Percentiles rank a stretch among this genome's conserved stretches.
These are phyloP conservation scores for Sclerotinia minor DNA, from an alignment of 2,329 filamentous ascomycete species.

Conservation along the genomic window DNA sequence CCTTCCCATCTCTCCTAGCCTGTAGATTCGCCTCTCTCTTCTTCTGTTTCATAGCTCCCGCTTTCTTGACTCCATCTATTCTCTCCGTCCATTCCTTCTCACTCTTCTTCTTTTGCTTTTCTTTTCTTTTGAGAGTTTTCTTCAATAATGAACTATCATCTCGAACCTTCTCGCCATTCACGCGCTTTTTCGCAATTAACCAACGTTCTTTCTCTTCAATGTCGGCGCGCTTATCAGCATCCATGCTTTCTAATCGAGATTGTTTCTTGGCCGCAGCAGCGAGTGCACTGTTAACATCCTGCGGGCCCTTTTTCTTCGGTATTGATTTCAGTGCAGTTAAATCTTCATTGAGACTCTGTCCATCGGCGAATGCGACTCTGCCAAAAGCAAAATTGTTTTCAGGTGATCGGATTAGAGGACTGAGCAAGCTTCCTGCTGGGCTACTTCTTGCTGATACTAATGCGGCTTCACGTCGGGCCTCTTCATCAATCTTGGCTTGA, in stretches of 20 bases:
- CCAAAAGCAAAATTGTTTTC: constrained; percentile 83
- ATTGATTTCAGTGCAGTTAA: constrained; percentile 62
- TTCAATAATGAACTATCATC: constrained; percentile 87
- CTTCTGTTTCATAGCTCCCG: constrained; percentile 75
- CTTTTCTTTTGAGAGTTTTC: constrained; percentile 93
- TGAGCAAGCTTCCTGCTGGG: constrained; percentile 55
- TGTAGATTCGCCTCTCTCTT: constrained; percentile 79
- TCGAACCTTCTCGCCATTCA: constrained; percentile 83
- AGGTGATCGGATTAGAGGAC: constrained; percentile 54
- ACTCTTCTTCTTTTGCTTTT: constrained; percentile 85
- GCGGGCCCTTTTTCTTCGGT: constrained; percentile 77
- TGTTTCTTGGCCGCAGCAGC: constrained; percentile 83
- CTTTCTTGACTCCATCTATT: constrained; percentile 68
- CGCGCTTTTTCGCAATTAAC: constrained; percentile 85
- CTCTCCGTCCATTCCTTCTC: constrained; percentile 83
- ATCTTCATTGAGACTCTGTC: constrained; percentile 73
- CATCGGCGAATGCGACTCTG: constrained; percentile 86
- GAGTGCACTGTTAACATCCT: constrained; percentile 84
- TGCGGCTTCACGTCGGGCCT: constrained; percentile 62
- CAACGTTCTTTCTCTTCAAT: constrained; percentile 93
- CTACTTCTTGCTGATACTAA: constrained; percentile 61
- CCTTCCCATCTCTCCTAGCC: constrained; percentile 74
- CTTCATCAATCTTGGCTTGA: constrained; percentile 78
- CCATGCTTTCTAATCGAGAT: constrained; percentile 71
- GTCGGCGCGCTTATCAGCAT: constrained; percentile 77